Conservation (phyloP, 805 yeast species). For the Pichia californica region DNA sequence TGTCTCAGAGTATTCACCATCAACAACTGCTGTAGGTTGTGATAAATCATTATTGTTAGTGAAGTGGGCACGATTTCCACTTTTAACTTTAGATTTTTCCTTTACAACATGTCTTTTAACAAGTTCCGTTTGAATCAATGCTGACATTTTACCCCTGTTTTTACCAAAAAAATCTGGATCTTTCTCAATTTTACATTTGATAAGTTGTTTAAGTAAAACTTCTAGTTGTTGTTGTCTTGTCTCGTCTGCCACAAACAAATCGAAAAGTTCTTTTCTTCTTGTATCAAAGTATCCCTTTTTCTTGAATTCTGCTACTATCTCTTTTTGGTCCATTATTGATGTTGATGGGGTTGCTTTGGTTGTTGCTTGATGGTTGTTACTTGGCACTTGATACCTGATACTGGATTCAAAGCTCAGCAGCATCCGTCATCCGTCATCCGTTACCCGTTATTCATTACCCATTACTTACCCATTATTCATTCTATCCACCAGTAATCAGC, state of each 20-base stretch:
- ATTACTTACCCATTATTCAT: no score
- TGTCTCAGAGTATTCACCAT: not conserved
- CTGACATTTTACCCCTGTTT: constrained; percentile 46
- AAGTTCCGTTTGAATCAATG: constrained; percentile 46
- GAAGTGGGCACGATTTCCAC: not conserved
- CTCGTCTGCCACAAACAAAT: constrained; percentile 30
- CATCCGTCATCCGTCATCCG: no score
- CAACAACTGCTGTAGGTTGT: no score
- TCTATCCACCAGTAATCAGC: no score
- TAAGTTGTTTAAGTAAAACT: constrained; percentile 35
- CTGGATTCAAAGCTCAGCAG: no score
- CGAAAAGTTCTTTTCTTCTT: constrained; percentile 36
- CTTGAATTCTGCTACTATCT: constrained; percentile 37
- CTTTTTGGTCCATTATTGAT: constrained; percentile 28
- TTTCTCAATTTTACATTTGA: constrained; percentile 39
- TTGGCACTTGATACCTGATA: no score
- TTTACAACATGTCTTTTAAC: constrained; percentile 22
- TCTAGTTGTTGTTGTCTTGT: constrained; percentile 20
- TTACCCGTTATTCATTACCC: no score
- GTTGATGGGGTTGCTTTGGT: no score
- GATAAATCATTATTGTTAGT: not conserved
- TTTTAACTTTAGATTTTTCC: not conserved
- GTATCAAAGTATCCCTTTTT: constrained; percentile 44
- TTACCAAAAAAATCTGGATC: constrained; percentile 42
- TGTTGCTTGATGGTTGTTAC: no score